Base-by-base conservation (phyloP, 2,329 filamentous ascomycete species). In the Scolecobasidium constrictum region DNA sequence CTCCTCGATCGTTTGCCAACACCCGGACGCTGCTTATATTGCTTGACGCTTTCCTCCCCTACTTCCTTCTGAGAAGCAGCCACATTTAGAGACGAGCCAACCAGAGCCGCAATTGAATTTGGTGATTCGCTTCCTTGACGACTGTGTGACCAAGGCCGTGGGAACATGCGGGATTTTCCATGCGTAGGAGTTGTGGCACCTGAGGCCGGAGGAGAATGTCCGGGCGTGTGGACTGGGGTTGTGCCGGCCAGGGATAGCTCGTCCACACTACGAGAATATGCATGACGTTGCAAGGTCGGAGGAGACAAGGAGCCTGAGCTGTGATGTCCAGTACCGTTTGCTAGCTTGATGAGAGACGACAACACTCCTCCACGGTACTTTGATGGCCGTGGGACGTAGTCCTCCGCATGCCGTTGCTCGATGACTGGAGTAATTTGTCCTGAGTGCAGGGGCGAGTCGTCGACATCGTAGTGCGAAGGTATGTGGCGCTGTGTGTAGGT, bases 321-420 rank as follows among this genome's bases (percentile, higher is more conserved):
- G 7, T 15, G n/a, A 2, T 44, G 35, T 3, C 16, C 37, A 11
- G 23, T 21, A 9, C 55, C 66, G 46, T 77, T 71, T 53, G 85
- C 81, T 7, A 87, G 68, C 57, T 80, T 84, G 39, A 92, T 65
- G 0, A 93, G 65, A 0, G 78, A 81, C 2, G 80, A 78, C 1
- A 93, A 65, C 37, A 90, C 75, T 21, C 86, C 83, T 21, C 79
- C 81, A 39, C 79, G 76, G 56, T 85, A 88, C 48, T 80, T 73
- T 17, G 69, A 63, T 4, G 83, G 83, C 34, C 71, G 69, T 35
- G 80, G 77, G 15, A 84, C 73, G 53, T 84, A 85, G 44, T 75
- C 71, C 35, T 75, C 72, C 38, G 72, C 70, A 17, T 72, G 67
- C 35, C 75, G 67, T 31, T 61, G 55, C 36, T 69, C 65, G 34